These are phyloP conservation scores for Kazachstania taianensis DNA, from an alignment of 805 yeast genomes.

Conservation along the genomic window DNA sequence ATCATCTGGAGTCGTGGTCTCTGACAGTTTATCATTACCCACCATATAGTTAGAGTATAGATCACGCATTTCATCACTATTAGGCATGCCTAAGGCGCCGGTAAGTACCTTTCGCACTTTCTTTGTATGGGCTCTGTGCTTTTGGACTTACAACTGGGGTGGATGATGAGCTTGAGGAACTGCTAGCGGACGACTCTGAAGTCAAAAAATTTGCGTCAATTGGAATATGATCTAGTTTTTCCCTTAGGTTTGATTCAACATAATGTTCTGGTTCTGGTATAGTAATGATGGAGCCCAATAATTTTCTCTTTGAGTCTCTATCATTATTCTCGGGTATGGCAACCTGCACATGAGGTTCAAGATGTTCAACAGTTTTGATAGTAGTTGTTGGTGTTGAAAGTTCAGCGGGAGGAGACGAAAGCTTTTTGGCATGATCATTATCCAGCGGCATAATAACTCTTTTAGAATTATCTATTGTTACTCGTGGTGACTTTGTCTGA, in stretches of 20 bases:
- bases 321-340: background rate
- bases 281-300: background rate
- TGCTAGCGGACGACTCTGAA: conserved; percentile 7
- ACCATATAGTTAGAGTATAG: too few species aligned
- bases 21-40: too few species aligned
- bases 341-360: background rate
- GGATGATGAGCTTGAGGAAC: conserved; percentile 7
- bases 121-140: background rate
- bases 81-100: conserved; percentile 14
- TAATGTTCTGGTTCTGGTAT: background rate
- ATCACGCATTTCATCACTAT: background rate
- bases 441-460: too few species aligned
- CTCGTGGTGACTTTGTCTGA: too few species aligned
- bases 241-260: background rate
- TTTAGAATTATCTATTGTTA: too few species aligned
- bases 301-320: background rate
- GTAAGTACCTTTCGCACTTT: background rate
- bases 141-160: conserved; percentile 14
- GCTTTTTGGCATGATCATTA: background rate
- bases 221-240: background rate
- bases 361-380: background rate
- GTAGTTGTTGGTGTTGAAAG: conserved; percentile 4
- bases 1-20: too few species aligned
- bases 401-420: conserved; percentile 3
- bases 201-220: conserved; percentile 1